Percentiles rank a stretch among this genome's conserved stretches.
phyloP scores from a whole-genome alignment of 345 rosid genomes.

The Murraya paniculata region DNA sequence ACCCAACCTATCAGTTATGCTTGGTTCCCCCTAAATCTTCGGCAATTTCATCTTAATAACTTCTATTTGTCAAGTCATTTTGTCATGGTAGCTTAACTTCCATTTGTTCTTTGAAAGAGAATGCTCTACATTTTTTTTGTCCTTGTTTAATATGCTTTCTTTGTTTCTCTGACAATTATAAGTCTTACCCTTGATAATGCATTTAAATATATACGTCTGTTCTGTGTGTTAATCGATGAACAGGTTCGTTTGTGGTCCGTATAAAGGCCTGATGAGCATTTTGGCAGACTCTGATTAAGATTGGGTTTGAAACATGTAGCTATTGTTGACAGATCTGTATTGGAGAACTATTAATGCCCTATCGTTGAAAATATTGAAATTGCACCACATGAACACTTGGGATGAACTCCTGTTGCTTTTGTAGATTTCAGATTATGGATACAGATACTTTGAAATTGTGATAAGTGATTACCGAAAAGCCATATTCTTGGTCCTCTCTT shows the following conservation, averaged over 20 bases:
- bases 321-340: not conserved
- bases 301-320: not conserved
- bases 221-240: not conserved
- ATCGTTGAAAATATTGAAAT: not conserved
- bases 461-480: not conserved
- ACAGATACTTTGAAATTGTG: not conserved
- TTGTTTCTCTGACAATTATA: not conserved
- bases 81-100: not conserved
- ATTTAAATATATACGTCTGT: not conserved
- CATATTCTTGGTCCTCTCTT: no score
- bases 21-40: not conserved
- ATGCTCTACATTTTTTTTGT: not conserved
- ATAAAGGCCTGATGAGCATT: conserved; percentile 60
- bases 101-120: not conserved
- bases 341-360: not conserved
- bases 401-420: not conserved
- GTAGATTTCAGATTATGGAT: not conserved
- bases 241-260: conserved; percentile 88
- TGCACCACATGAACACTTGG: not conserved
- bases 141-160: not conserved
- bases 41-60: not conserved
- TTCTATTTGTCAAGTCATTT: not conserved
- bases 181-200: not conserved
- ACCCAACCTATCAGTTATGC: not conserved
- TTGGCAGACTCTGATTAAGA: not conserved